Evolutionary conservation across 805 yeast genomes (phyloP).

Genomic region (Saturnispora besseyi): DNA sequence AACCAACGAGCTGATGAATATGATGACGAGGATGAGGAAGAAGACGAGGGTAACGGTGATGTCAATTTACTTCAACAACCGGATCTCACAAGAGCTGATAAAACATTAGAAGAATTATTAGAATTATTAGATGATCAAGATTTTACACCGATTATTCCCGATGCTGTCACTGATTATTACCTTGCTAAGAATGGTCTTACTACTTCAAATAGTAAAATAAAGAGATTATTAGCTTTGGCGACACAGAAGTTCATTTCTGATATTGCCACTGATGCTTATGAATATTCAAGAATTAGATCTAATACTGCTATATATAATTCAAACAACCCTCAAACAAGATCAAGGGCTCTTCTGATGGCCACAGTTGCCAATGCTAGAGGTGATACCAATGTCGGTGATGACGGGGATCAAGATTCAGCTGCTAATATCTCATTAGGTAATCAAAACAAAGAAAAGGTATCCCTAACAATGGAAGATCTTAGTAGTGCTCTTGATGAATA

Average conservation of each 20-base stretch:
- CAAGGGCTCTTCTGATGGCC: constrained; percentile 61
- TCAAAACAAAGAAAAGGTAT: constrained; percentile 46
- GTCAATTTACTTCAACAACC: constrained; percentile 33
- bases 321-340: constrained; percentile 77
- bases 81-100: constrained; percentile 67
- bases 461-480: constrained; percentile 86
- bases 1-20: not conserved
- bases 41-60: constrained; percentile 1
- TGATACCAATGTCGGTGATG: constrained; percentile 14
- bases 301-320: constrained; percentile 78
- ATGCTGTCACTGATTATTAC: constrained; percentile 91
- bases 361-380: constrained; percentile 33
- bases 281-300: constrained; percentile 87
- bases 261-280: constrained; percentile 94
- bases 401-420: constrained; percentile 23
- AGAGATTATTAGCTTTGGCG: constrained; percentile 82
- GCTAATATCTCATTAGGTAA: constrained; percentile 11
- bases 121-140: constrained; percentile 91
- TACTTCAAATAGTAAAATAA: constrained; percentile 66
- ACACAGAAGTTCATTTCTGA: constrained; percentile 94
- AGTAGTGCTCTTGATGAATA: constrained; percentile 90
- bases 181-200: constrained; percentile 48
- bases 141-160: constrained; percentile 92
- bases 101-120: constrained; percentile 73
- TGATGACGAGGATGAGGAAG: not conserved